Conservation (phyloP, 1,284 basidiomycete genomes). For the Ceratobasidium sp. region DNA sequence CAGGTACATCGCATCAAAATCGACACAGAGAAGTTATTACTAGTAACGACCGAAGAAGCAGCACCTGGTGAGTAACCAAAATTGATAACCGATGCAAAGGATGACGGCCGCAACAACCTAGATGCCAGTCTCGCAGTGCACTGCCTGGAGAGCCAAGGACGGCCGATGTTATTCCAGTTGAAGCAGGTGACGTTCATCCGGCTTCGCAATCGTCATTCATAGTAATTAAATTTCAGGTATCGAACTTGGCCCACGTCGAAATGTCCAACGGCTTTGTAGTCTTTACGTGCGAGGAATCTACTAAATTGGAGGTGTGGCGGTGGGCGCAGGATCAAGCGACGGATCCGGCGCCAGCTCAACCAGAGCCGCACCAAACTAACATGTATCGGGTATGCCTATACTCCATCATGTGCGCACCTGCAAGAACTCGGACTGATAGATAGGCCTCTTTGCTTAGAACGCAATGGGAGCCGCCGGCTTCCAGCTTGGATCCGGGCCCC, state of each 20-base stretch:
- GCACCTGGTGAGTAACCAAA: background rate
- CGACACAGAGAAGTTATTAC: slow-evolving; percentile 23
- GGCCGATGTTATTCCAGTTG: slow-evolving; percentile 21
- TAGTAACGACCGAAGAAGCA: slow-evolving; percentile 23
- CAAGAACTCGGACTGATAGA: background rate
- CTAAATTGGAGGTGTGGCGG: slow-evolving; percentile 28
- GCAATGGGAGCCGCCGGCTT: slow-evolving; percentile 2
- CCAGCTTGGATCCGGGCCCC: background rate
- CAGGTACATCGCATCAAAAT: slow-evolving; percentile 18
- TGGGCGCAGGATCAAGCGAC: slow-evolving; percentile 25
- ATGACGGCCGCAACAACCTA: background rate
- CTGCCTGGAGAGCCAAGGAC: slow-evolving; percentile 9
- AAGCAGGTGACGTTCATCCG: background rate
- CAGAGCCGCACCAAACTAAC: background rate
- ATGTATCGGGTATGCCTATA: background rate
- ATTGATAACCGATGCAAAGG: background rate
- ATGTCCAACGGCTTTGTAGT: slow-evolving; percentile 27
- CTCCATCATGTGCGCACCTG: background rate
- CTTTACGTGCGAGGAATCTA: background rate
- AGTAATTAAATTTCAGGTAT: background rate
- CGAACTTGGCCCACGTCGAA: slow-evolving; percentile 3
- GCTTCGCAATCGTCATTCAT: background rate
- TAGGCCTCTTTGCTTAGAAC: background rate
- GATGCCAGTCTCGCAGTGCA: slow-evolving; percentile 12
- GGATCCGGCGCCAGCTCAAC: background rate